phyloP scores from a whole-genome alignment of 768 basidiomycete genomes.

The Mycena galericulata region DNA sequence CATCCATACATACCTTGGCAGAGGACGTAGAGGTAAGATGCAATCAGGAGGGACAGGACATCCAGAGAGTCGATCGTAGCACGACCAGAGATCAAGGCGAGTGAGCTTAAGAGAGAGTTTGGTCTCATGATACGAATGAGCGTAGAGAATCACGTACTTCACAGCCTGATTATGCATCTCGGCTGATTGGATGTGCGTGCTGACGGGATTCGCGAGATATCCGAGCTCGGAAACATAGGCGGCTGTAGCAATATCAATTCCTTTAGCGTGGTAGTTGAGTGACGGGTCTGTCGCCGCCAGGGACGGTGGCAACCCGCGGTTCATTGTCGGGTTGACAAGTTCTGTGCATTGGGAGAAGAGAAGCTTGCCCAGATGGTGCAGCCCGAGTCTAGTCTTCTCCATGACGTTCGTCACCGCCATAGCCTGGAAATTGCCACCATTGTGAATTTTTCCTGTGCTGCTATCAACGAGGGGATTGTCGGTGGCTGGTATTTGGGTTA shows the following conservation, averaged over 20 bases:
- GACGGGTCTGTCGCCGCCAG: slow-evolving; percentile 85
- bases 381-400: slow-evolving; percentile 84
- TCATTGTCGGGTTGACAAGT: slow-evolving; percentile 80
- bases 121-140: neutral
- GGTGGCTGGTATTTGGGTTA: slow-evolving; percentile 64
- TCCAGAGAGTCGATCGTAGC: slow-evolving; percentile 37
- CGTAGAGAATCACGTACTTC: slow-evolving; percentile 66
- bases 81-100: slow-evolving; percentile 63
- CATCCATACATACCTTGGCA: slow-evolving; percentile 66
- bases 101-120: slow-evolving; percentile 61
- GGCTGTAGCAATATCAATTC: slow-evolving; percentile 86
- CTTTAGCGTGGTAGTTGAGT: slow-evolving; percentile 86
- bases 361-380: slow-evolving; percentile 79
- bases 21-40: slow-evolving; percentile 43
- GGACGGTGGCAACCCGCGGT: slow-evolving; percentile 85
- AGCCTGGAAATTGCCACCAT: slow-evolving; percentile 89
- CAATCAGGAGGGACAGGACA: slow-evolving; percentile 30
- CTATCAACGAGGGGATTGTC: slow-evolving; percentile 89
- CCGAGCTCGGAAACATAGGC: slow-evolving; percentile 88
- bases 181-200: slow-evolving; percentile 86
- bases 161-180: slow-evolving; percentile 95
- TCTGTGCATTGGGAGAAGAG: slow-evolving; percentile 78
- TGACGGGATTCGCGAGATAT: slow-evolving; percentile 85
- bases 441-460: slow-evolving; percentile 72
- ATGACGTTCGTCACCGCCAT: slow-evolving; percentile 88